A percentile compares a stretch with the other conserved stretches of the same genome.
Evolutionary conservation across 768 basidiomycete genomes (phyloP).

Genomic region (Serendipita sp.): DNA sequence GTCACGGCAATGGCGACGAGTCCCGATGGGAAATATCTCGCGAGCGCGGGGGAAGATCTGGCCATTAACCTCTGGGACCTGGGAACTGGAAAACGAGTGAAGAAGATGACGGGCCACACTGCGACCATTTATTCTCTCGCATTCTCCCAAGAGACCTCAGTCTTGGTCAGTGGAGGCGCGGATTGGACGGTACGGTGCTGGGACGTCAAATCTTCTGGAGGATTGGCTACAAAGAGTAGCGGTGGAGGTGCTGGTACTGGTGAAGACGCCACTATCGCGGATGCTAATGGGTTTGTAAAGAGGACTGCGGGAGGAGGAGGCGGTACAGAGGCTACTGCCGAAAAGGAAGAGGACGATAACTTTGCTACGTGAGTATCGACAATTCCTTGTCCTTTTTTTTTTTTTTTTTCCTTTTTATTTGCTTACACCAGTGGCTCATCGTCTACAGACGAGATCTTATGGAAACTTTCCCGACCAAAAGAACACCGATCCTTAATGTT

Average conservation of each 20-base stretch:
- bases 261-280: constrained; percentile 11
- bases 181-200: constrained; percentile 98
- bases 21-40: constrained; percentile 87
- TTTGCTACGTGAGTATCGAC: constrained; percentile 48
- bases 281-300: constrained; percentile 13
- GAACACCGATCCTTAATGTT: constrained; percentile 81
- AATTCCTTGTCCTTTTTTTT: not conserved
- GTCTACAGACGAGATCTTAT: constrained; percentile 58
- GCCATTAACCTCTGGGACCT: constrained; percentile 95
- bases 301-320: constrained; percentile 34
- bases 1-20: constrained; percentile 76
- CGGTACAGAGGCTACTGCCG: constrained; percentile 20
- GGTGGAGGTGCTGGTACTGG: not conserved
- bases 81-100: constrained; percentile 82
- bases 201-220: constrained; percentile 78
- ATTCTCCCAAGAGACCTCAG: constrained; percentile 79
- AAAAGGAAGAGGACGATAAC: constrained; percentile 37
- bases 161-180: constrained; percentile 79
- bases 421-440: constrained; percentile 6
- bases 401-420: not conserved
- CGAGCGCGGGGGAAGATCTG: constrained; percentile 86
- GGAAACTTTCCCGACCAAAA: constrained; percentile 86
- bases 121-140: constrained; percentile 78
- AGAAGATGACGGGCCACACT: constrained; percentile 90
- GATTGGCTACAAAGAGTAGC: constrained; percentile 35